Evolutionary conservation across 2,329 filamentous ascomycete species (phyloP).

Genomic region (Epichloe sylvatica): DNA sequence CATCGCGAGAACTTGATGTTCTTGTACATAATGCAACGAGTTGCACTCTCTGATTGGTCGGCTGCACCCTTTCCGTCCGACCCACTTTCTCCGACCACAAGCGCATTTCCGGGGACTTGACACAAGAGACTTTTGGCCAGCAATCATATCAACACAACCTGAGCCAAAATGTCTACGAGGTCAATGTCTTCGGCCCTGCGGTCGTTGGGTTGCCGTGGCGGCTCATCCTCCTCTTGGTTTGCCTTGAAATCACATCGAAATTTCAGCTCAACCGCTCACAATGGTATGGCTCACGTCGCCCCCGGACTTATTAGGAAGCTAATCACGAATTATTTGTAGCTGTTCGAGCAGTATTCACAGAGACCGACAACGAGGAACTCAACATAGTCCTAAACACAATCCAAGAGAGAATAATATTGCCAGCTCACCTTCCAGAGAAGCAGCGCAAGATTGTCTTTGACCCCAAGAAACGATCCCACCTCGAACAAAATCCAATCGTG

Average conservation of each 20-base stretch:
- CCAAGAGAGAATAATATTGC: constrained; percentile 46
- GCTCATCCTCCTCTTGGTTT: not conserved
- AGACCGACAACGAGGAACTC: constrained; percentile 39
- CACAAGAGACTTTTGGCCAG: constrained; percentile 7
- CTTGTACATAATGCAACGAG: constrained; percentile 3
- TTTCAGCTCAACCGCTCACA: constrained; percentile 18
- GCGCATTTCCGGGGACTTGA: not conserved
- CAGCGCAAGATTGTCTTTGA: constrained; percentile 42
- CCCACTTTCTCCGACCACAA: constrained; percentile 6
- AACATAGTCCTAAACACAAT: constrained; percentile 37
- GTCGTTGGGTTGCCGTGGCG: constrained; percentile 10
- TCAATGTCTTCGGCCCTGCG: constrained; percentile 14
- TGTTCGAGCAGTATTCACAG: constrained; percentile 30
- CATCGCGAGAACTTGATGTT: not conserved
- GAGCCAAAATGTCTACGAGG: constrained; percentile 9
- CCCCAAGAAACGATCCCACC: constrained; percentile 28
- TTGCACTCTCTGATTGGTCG: constrained; percentile 23
- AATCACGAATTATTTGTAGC: constrained; percentile 12
- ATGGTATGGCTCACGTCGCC: constrained; percentile 12
- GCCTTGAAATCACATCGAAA: constrained; percentile 6
- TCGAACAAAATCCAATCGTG: constrained; percentile 41
- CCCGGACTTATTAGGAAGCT: constrained; percentile 1
- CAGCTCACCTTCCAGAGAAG: constrained; percentile 38
- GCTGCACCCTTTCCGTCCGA: constrained; percentile 18
- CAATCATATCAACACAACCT: not conserved